Conservation (phyloP, 495 filamentous ascomycete genomes). For the Cercophora scortea region DNA sequence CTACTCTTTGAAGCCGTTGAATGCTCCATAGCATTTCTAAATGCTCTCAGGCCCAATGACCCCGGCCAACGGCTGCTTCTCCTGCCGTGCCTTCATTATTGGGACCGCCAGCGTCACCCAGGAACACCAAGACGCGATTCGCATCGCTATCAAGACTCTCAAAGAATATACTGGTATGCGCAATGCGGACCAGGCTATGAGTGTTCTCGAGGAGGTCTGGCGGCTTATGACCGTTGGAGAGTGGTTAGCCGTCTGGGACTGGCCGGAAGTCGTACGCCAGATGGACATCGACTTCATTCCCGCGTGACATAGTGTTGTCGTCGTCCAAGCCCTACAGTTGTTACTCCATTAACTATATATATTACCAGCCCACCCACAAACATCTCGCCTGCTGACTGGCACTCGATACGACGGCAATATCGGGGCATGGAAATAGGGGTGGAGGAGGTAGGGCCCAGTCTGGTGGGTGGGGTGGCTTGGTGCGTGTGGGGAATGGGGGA, state of each 20-base stretch:
- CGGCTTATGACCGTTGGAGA: constrained; percentile 68
- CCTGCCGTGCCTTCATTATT: constrained; percentile 80
- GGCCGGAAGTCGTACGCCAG: constrained; percentile 70
- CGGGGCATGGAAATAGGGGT: no score
- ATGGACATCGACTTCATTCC: constrained; percentile 77
- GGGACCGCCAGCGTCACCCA: constrained; percentile 74
- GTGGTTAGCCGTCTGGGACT: constrained; percentile 77
- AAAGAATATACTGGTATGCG: constrained; percentile 71
- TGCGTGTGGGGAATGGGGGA: no score
- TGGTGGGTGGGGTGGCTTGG: no score
- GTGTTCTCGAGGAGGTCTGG: constrained; percentile 78
- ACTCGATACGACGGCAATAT: no score
- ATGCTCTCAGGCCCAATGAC: constrained; percentile 49
- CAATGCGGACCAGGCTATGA: constrained; percentile 68
- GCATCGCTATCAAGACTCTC: constrained; percentile 58
- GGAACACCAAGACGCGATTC: constrained; percentile 60
- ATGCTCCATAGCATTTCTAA: constrained; percentile 59
- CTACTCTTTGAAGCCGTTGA: constrained; percentile 71
- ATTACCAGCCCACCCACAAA: no score
- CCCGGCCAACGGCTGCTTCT: constrained; percentile 70
- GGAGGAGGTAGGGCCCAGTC: no score
- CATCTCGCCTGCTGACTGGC: no score
- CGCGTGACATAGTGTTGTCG: constrained; percentile 14
- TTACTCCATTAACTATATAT: no score
- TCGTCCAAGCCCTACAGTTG: no score